phyloP scores from a whole-genome alignment of 2,329 filamentous ascomycete genomes.

The Colletotrichum limetticola region DNA sequence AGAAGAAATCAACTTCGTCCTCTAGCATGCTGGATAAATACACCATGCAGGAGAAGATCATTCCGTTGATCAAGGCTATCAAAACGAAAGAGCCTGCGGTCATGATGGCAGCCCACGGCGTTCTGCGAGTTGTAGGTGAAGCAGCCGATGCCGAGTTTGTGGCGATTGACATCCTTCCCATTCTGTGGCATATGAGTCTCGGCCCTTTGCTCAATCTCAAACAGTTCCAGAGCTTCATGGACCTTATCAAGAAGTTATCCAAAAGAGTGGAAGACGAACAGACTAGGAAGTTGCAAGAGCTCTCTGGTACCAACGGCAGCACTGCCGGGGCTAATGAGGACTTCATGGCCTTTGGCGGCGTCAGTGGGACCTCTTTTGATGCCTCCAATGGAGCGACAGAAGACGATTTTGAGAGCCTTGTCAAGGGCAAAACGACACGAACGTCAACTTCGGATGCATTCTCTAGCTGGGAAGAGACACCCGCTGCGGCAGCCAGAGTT shows the following conservation, averaged over 20 bases:
- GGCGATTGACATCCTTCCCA: conserved; percentile 88
- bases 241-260: conserved; percentile 84
- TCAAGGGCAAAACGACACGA: conserved; percentile 74
- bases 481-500: conserved; percentile 44
- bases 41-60: conserved; percentile 97
- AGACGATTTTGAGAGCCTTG: conserved; percentile 88
- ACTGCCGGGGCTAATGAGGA: conserved; percentile 66
- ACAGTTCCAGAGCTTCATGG: conserved; percentile 92
- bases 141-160: conserved; percentile 90
- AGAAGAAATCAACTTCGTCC: conserved; percentile 71
- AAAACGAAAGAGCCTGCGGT: conserved; percentile 98
- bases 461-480: conserved; percentile 61
- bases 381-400: conserved; percentile 63
- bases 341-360: conserved; percentile 76
- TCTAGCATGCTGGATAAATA: conserved; percentile 94
- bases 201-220: conserved; percentile 88
- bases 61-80: conserved; percentile 89
- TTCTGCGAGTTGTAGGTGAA: conserved; percentile 84
- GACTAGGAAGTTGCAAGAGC: conserved; percentile 85
- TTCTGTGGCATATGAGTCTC: conserved; percentile 91
- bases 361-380: conserved; percentile 70
- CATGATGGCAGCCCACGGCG: conserved; percentile 91
- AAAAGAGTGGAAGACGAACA: conserved; percentile 89
- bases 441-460: conserved; percentile 50
- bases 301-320: conserved; percentile 70